phyloP scores from a whole-genome alignment of 2,329 filamentous ascomycete genomes.

The Mycogone perniciosa region DNA sequence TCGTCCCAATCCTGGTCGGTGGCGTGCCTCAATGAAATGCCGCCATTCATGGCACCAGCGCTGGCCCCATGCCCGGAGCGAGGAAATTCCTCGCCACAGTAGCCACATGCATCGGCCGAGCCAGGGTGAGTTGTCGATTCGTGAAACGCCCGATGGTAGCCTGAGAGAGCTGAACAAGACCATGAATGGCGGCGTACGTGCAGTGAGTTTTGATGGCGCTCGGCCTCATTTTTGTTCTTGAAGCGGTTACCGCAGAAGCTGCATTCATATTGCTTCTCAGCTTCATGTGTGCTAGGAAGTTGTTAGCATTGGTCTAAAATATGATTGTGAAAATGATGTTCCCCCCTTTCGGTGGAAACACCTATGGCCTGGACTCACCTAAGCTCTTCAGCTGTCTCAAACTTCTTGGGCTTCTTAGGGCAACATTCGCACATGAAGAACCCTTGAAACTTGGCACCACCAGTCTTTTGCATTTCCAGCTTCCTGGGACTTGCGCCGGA shows the following conservation, averaged over 20 bases:
- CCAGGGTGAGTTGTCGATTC: constrained; percentile 62
- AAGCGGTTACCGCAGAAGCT: constrained; percentile 90
- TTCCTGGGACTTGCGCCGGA: constrained; percentile 47
- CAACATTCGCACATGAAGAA: constrained; percentile 82
- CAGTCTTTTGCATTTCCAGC: constrained; percentile 44
- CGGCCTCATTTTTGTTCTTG: constrained; percentile 98
- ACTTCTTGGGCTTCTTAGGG: constrained; percentile 95
- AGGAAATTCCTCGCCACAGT: constrained; percentile 86
- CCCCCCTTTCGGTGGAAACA: background rate
- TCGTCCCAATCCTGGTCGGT: constrained; percentile 86
- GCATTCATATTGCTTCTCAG: constrained; percentile 95
- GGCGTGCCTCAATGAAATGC: constrained; percentile 37
- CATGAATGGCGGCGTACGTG: constrained; percentile 90
- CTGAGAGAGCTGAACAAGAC: constrained; percentile 84
- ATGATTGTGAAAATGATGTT: background rate
- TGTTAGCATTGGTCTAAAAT: background rate
- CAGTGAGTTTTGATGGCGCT: constrained; percentile 91
- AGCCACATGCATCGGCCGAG: constrained; percentile 78
- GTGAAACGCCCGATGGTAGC: constrained; percentile 79
- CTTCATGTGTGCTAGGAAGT: constrained; percentile 67
- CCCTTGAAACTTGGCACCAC: constrained; percentile 44
- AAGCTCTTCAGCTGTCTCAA: constrained; percentile 76
- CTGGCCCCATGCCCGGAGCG: constrained; percentile 40
- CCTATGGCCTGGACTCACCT: constrained; percentile 50
- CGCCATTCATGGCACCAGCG: constrained; percentile 26